phyloP scores from a whole-genome alignment of 306 rosid genomes.

The Sicyos baderoa region DNA sequence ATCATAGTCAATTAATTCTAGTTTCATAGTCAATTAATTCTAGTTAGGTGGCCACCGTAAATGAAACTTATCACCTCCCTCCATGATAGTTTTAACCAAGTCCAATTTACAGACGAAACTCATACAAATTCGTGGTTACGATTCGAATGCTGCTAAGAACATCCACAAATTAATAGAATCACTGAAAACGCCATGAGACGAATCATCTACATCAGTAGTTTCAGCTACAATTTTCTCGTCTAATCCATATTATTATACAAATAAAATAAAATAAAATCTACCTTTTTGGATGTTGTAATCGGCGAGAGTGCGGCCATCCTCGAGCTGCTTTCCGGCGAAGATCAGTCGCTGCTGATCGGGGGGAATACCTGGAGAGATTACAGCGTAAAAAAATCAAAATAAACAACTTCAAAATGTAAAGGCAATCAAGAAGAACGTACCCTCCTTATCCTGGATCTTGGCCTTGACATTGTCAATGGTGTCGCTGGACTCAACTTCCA shows the following conservation, averaged over 20 bases:
- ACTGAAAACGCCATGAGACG: not conserved
- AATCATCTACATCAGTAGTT: not conserved
- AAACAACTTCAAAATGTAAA: too few relatives aligned
- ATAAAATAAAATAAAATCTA: not conserved
- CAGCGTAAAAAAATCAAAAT: too few relatives aligned
- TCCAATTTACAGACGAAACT: not conserved
- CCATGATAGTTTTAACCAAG: too few relatives aligned
- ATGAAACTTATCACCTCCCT: too few relatives aligned
- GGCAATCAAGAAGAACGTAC: not conserved
- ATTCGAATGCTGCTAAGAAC: not conserved
- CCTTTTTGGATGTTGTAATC: constrained; percentile 15
- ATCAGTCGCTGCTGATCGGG: constrained; percentile 2
- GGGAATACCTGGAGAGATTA: not conserved
- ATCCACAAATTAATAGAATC: not conserved
- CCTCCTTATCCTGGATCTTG: constrained; percentile 10
- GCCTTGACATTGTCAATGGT: constrained; percentile 7
- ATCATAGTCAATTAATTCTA: too few relatives aligned
- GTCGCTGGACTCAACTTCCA: constrained; percentile 13
- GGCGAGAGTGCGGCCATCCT: constrained; percentile 10
- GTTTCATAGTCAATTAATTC: too few relatives aligned
- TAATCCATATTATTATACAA: not conserved
- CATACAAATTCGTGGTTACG: not conserved
- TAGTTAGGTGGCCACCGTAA: too few relatives aligned
- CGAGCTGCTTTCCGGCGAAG: constrained; percentile 16
- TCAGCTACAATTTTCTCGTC: not conserved